Base-by-base conservation (phyloP, 768 basidiomycete species). In the Porpolomopsis calyptriformis region DNA sequence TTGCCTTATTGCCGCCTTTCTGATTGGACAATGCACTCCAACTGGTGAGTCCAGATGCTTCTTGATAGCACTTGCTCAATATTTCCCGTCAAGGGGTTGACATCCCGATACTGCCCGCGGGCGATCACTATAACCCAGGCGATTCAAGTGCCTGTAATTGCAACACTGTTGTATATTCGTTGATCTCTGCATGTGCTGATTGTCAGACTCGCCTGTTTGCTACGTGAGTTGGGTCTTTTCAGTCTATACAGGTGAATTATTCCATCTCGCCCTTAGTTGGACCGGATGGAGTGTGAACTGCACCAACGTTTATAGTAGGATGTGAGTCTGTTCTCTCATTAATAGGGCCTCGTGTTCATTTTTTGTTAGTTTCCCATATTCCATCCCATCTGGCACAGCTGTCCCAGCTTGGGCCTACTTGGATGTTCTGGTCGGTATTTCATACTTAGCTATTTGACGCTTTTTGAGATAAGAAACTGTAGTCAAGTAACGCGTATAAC, bases 321-420 rank as follows among this genome's bases (percentile, higher is more conserved):
- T 60, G 59, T 56, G 60, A 50, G 9, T 34, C 19, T 24, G 12
- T 24, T 40, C 6, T 27, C 2, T 34, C 23, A 6, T 7, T 35
- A 18, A 33, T n/a, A 23, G 20, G n/a, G 14, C 8, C 6, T 25
- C 20, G n/a, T 33, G 5, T 9, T 38, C 48, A 26, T 46, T 22
- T 2, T 34, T 35, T 37, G 4, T 20, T 34, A 76, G 76, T n/a
- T 80, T 63, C 49, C 72, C 76, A 0, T 43, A 61, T 11, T 53
- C 59, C n/a, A 59, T 82, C 40, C 80, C 80, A 2, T 48, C 53
- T 0, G 71, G 69, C 7, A 65, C 73, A 1, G 60, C 64, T 9
- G 67, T 82, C 16, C 80, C 79, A 7, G 70, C 69, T 9, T 83
- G 80, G 80, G 80, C 80, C 10, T 83, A 73, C 49, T 60, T 74